phyloP scores from a whole-genome alignment of 1,284 basidiomycete genomes.

The Xanthoconium separans region DNA sequence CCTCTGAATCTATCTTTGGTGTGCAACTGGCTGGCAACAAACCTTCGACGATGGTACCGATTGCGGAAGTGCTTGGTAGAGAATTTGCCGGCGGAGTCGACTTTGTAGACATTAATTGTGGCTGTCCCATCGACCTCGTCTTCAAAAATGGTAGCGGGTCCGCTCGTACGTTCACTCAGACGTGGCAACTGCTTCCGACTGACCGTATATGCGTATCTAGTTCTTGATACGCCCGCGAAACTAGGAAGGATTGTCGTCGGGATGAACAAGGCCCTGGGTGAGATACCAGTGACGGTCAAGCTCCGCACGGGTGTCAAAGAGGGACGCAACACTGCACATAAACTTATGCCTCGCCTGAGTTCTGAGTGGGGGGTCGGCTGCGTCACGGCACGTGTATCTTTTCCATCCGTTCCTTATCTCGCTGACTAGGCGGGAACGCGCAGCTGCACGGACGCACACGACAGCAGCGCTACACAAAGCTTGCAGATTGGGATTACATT shows the following conservation, averaged over 20 bases:
- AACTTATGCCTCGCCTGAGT: slow-evolving; percentile 84
- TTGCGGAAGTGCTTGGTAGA: slow-evolving; percentile 80
- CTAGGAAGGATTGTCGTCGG: slow-evolving; percentile 87
- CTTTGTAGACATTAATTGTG: slow-evolving; percentile 95
- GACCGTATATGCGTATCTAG: slow-evolving; percentile 32
- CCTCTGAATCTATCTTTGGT: slow-evolving; percentile 88
- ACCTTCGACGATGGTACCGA: slow-evolving; percentile 73
- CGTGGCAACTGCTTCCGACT: neutral
- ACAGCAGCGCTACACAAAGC: slow-evolving; percentile 86
- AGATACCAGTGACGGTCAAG: slow-evolving; percentile 95
- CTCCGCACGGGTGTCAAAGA: slow-evolving; percentile 91
- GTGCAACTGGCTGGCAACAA: slow-evolving; percentile 85
- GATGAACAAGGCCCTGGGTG: slow-evolving; percentile 90
- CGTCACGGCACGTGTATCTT: slow-evolving; percentile 61
- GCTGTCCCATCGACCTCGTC: slow-evolving; percentile 96
- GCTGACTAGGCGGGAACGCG: neutral
- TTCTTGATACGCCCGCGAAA: slow-evolving; percentile 82
- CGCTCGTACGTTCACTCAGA: slow-evolving; percentile 56
- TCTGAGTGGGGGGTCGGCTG: slow-evolving; percentile 79
- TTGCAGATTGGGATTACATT: slow-evolving; percentile 92
- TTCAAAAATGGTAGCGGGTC: slow-evolving; percentile 91
- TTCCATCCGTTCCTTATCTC: neutral
- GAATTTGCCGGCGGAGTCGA: slow-evolving; percentile 70
- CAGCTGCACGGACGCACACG: slow-evolving; percentile 92
- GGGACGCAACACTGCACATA: slow-evolving; percentile 84